Evolutionary conservation across 108 stramenopile genomes (phyloP), one percentile per base, ranked within the genome.

Genomic region (Mediolabrus comicus): DNA sequence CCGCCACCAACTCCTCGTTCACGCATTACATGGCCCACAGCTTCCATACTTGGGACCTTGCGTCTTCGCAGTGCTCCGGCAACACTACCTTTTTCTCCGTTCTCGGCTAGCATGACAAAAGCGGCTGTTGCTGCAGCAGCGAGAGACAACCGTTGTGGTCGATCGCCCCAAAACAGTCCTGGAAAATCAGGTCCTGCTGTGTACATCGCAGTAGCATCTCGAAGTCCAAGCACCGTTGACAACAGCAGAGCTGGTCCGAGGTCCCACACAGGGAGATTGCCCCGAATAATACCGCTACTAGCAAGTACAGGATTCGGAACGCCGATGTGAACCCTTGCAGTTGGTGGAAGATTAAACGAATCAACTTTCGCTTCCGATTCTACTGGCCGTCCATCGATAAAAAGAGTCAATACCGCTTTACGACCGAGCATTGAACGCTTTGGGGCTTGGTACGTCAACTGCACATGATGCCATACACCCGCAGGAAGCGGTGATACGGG

Each of bases 131-230:
- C 90, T 16, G 90, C 90, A 27, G 93, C 87, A 4, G 93, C 82
- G n/a, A 94, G 77, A 11, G 90, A 91, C 27, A 87, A 77, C n/a
- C 90, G 65, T 57, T 94, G 90, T 29, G 93, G 93, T 64, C 93
- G 76, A 65, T 94, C 93, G 11, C 93, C 93, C 93, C 93, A 92
- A 73, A 94, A 88, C 26, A 90, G 59, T 28, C 93, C 87, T 6
- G 86, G 82, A 65, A 90, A 94, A 53, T 92, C 87, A 19, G 93
- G 90, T 29, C 92, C 92, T 51, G 83, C 84, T 14, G 87, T 72
- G 53, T 84, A 90, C 64, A 94, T 87, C 9, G 93, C 86, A 31
- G 90, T 90, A 25, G 93, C 93, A 67, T 94, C 93, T 3, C 84
- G 75, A 32, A 83, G 77, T 36, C 82, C 58, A 3, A 94, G 77